phyloP scores from a whole-genome alignment of 495 filamentous ascomycete species.

The Aspergillus heteromorphus region DNA sequence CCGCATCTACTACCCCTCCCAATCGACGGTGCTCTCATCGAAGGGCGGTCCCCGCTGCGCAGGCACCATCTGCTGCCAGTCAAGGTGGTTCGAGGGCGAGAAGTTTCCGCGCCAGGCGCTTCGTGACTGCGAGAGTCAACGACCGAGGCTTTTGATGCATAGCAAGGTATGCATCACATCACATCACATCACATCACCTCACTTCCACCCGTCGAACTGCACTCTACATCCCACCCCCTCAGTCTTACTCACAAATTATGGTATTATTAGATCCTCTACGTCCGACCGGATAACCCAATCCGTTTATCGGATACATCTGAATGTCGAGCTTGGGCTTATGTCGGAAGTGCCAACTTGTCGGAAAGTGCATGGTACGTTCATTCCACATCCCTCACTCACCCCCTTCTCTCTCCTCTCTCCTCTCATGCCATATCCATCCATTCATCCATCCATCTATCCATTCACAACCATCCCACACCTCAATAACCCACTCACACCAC shows the following conservation, averaged over 20 bases:
- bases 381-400: not conserved
- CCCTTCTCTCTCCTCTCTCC: not conserved
- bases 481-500: not conserved
- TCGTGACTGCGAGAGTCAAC: constrained; percentile 65
- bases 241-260: not conserved
- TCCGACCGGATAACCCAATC: constrained; percentile 42
- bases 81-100: constrained; percentile 57
- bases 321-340: constrained; percentile 65
- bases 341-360: constrained; percentile 89
- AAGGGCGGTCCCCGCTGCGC: constrained; percentile 53
- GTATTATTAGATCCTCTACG: constrained; percentile 57
- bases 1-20: constrained; percentile 78
- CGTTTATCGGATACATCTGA: constrained; percentile 15
- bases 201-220: too few relatives aligned
- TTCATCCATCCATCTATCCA: too few relatives aligned
- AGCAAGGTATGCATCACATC: constrained; percentile 69
- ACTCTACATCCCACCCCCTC: not conserved
- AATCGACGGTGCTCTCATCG: constrained; percentile 61
- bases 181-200: too few relatives aligned
- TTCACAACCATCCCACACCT: too few relatives aligned
- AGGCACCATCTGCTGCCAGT: constrained; percentile 76
- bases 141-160: constrained; percentile 75
- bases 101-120: constrained; percentile 67
- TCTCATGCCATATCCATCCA: too few relatives aligned
- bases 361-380: constrained; percentile 80